Conservation (phyloP, 1,284 basidiomycete genomes). For the Microbotryomycetes sp. region DNA sequence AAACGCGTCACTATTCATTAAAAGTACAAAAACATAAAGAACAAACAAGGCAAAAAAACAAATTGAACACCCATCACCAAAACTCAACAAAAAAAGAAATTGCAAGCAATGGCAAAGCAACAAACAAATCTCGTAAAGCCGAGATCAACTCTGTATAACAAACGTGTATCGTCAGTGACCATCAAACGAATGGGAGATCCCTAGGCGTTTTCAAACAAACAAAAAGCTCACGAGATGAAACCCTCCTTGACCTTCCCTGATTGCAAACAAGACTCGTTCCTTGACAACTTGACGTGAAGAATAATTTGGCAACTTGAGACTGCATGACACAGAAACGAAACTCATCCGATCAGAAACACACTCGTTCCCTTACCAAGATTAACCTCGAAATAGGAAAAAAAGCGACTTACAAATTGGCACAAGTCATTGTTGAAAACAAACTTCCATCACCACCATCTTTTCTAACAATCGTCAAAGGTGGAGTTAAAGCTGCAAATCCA, state of each 20-base stretch:
- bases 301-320: slow-evolving; percentile 93
- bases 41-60: neutral
- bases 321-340: slow-evolving; percentile 17
- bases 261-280: slow-evolving; percentile 71
- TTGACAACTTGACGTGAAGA: slow-evolving; percentile 72
- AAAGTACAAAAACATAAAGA: neutral
- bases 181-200: neutral
- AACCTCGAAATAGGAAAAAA: neutral
- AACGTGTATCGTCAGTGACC: neutral
- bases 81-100: no score
- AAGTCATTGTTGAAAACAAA: slow-evolving; percentile 87
- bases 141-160: neutral
- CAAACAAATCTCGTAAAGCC: no score
- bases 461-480: slow-evolving; percentile 90
- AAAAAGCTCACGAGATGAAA: slow-evolving; percentile 65
- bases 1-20: neutral
- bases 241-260: slow-evolving; percentile 83
- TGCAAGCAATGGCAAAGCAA: no score
- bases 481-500: slow-evolving; percentile 91
- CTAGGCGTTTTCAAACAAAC: slow-evolving; percentile 52
- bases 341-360: neutral
- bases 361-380: neutral
- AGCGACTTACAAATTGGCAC: slow-evolving; percentile 59
- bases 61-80: neutral
- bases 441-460: slow-evolving; percentile 72